Base-by-base conservation (phyloP, 345 rosid genomes). In the Euphorbia peplus region DNA sequence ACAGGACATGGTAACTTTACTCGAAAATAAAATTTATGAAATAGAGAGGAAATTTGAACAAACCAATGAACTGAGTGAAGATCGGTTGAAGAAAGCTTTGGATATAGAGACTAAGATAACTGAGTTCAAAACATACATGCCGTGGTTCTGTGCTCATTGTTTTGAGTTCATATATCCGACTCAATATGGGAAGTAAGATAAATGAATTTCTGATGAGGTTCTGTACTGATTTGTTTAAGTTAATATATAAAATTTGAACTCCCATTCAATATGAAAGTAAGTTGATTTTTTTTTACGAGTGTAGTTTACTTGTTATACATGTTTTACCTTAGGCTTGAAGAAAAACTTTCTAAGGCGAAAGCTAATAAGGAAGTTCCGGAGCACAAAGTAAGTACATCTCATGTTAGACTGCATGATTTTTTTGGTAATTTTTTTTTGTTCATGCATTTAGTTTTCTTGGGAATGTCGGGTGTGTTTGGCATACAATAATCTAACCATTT, bases 1-100 rank as follows among this genome's bases (percentile, higher is more conserved):
- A 48, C 82, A 95, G 99, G 88, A 76, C n/a, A 74, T 92, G 81
- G 97, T 92, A 37, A 86, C 78, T 76, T 90, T 93, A 21, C 69
- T 95, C 77, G 99, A 92, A 78, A 78, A 68, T 79, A 87, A 87
- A 81, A 87, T 95, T 69, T 96, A 86, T 76, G 99, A 86, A 78
- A 90, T 96, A 2, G 93, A 93, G 78, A 90, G 81, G 64, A 90
- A 84, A 76, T 87, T 80, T 73, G 90, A 85, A 68, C 92, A 87
- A 81, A 90, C 97, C 0, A 81, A 60, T 76, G 90, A 67, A 70
- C 73, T 88, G 30, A 90, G 99, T 71, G 97, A 90, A 79, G 98
- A 92, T 79, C 83, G 99, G 71, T 70, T 95, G 73, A 88, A 86
- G 80, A 98, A 90, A 84, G 93, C 96, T 50, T 63, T 85, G 82